Evolutionary conservation across 2,329 filamentous ascomycete genomes (phyloP).

Genomic region (Dactylellina drechsleri): DNA sequence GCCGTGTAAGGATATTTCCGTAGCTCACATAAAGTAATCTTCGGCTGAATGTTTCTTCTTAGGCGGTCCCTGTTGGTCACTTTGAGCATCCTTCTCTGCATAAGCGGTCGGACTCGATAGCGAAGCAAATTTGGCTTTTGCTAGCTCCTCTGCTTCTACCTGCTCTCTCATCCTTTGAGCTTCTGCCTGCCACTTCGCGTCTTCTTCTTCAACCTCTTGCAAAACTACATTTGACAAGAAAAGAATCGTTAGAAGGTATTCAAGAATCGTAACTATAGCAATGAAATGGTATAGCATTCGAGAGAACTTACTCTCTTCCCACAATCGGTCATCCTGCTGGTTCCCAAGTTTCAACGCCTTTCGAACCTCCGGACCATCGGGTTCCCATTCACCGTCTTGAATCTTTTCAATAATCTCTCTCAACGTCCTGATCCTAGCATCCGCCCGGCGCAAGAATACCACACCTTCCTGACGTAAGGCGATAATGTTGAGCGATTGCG

Average conservation of each 20-base stretch:
- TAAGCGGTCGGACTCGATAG: constrained; percentile 29
- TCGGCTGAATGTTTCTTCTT: constrained; percentile 48
- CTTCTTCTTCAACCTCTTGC: constrained; percentile 73
- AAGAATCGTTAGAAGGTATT: not conserved
- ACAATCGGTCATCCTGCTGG: constrained; percentile 76
- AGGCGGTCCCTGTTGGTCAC: constrained; percentile 6
- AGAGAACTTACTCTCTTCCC: constrained; percentile 78
- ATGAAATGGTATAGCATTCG: constrained; percentile 1
- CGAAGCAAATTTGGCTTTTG: constrained; percentile 55
- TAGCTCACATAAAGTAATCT: constrained; percentile 41
- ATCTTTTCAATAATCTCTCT: constrained; percentile 78
- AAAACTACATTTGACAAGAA: constrained; percentile 67
- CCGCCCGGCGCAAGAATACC: constrained; percentile 77
- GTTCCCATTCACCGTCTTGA: constrained; percentile 76
- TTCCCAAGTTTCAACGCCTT: constrained; percentile 81
- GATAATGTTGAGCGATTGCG: constrained; percentile 94
- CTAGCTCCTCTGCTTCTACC: constrained; percentile 53
- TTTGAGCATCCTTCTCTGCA: not conserved
- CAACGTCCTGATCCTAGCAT: constrained; percentile 79
- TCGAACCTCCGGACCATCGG: constrained; percentile 73
- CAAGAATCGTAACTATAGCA: constrained; percentile 14
- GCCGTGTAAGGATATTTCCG: no score
- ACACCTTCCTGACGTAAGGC: constrained; percentile 78
- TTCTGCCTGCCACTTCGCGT: constrained; percentile 65
- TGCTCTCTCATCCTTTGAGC: constrained; percentile 53